Conservation (phyloP, 1,284 basidiomycete species). For the Sporisorium exsertum region DNA sequence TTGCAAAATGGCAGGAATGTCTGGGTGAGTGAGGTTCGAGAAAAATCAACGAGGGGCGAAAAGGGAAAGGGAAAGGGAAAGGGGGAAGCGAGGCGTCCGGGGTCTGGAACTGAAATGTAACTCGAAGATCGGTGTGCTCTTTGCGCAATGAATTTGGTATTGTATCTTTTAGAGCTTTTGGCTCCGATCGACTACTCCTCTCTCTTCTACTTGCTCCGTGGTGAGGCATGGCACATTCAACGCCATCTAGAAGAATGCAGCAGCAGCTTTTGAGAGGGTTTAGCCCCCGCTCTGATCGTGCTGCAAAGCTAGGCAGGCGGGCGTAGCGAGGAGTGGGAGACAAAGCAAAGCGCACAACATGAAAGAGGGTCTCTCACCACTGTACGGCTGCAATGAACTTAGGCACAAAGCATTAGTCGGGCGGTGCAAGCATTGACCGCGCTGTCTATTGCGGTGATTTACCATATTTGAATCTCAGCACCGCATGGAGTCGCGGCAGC, state of each 20-base stretch:
- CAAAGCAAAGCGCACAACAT: neutral
- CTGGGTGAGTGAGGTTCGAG: neutral
- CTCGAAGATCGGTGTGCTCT: conserved; percentile 27
- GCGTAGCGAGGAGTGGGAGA: neutral
- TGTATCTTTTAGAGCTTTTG: neutral
- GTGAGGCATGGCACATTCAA: too few relatives aligned
- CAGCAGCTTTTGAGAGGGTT: too few relatives aligned
- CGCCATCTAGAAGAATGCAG: too few relatives aligned
- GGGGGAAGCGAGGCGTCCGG: conserved; percentile 6
- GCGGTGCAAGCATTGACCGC: too few relatives aligned
- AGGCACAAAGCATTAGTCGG: too few relatives aligned
- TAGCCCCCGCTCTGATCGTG: too few relatives aligned
- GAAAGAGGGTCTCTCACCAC: conserved; percentile 4
- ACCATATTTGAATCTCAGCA: conserved; percentile 1
- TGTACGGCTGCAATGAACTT: conserved; percentile 2
- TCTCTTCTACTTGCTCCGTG: too few relatives aligned
- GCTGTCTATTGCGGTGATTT: neutral
- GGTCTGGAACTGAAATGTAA: conserved; percentile 37
- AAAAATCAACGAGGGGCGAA: neutral
- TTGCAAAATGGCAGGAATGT: neutral
- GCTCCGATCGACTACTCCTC: too few relatives aligned
- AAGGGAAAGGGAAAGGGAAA: neutral
- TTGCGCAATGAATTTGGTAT: too few relatives aligned
- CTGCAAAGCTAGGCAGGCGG: neutral
- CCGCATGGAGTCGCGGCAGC: neutral